Percentiles rank a stretch among this genome's conserved stretches.
Evolutionary conservation across 257 asterid species (phyloP).

Genomic region (Verbena officinalis): DNA sequence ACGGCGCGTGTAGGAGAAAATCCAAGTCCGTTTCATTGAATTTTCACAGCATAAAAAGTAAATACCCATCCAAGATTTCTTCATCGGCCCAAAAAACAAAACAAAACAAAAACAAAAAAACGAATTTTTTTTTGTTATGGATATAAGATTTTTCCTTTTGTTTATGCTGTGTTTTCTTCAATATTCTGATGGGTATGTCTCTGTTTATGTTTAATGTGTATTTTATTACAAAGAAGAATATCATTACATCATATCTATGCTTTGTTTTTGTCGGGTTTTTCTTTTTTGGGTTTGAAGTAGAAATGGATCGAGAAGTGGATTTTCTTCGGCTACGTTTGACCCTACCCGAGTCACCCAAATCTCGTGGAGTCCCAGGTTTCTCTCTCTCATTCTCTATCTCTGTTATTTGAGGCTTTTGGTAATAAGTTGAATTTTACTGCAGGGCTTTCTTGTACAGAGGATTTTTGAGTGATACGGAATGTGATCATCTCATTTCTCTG

Average conservation of each 20-base stretch:
- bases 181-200: conserved; percentile 38
- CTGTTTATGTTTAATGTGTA: neutral
- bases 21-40: neutral
- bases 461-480: conserved; percentile 64
- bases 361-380: conserved; percentile 69
- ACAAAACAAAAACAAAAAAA: neutral
- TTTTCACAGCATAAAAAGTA: neutral
- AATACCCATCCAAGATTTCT: neutral
- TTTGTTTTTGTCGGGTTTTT: neutral
- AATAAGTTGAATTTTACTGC: conserved; percentile 23
- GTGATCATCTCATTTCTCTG: conserved; percentile 67
- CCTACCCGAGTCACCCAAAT: conserved; percentile 70
- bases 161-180: conserved; percentile 33
- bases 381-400: neutral
- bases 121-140: conserved; percentile 36
- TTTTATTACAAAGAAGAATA: neutral
- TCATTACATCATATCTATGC: too few relatives aligned
- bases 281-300: conserved; percentile 22
- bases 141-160: conserved; percentile 30
- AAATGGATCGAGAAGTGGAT: conserved; percentile 36
- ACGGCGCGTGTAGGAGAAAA: neutral
- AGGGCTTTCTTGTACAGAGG: conserved; percentile 67
- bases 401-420: neutral
- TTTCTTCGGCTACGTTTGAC: conserved; percentile 44
- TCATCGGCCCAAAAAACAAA: neutral